Evolutionary conservation across 306 rosid species (phyloP).

Genomic region (cucumber (Cucumis sativus)): DNA sequence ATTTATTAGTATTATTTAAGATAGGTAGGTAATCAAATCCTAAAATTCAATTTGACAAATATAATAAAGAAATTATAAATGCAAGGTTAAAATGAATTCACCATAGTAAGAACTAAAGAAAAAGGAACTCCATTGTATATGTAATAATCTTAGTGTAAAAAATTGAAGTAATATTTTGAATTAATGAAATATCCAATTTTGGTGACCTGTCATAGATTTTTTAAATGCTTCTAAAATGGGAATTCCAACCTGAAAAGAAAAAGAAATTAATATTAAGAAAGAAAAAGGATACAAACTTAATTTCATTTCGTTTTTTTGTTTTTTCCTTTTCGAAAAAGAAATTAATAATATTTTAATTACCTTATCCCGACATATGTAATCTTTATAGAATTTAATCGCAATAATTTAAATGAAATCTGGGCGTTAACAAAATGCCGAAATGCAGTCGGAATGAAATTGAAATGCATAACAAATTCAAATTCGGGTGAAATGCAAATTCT

Average conservation of each 20-base stretch:
- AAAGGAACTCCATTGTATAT: no score
- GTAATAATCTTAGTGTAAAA: no score
- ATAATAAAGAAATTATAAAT: no score
- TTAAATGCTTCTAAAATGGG: not conserved
- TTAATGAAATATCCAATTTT: not conserved
- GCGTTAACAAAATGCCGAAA: slow-evolving; percentile 24
- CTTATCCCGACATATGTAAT: not conserved
- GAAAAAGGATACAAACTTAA: not conserved
- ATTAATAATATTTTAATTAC: not conserved
- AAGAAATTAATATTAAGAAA: not conserved
- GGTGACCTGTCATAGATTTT: not conserved
- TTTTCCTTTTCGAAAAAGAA: not conserved
- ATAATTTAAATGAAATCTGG: not conserved
- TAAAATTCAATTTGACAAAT: no score
- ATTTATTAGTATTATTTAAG: no score
- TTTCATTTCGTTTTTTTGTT: not conserved
- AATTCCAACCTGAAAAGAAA: not conserved
- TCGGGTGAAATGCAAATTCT: slow-evolving; percentile 29
- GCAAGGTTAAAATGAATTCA: not conserved
- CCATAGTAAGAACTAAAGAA: no score
- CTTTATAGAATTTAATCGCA: not conserved
- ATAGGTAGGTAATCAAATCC: no score
- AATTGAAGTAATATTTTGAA: no score
- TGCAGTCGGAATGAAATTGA: slow-evolving; percentile 99
- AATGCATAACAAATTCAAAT: slow-evolving; percentile 56